Percentiles rank a stretch among this genome's conserved stretches.
Conservation (phyloP, 805 yeast genomes). For the Yarrowia keelungensis region DNA sequence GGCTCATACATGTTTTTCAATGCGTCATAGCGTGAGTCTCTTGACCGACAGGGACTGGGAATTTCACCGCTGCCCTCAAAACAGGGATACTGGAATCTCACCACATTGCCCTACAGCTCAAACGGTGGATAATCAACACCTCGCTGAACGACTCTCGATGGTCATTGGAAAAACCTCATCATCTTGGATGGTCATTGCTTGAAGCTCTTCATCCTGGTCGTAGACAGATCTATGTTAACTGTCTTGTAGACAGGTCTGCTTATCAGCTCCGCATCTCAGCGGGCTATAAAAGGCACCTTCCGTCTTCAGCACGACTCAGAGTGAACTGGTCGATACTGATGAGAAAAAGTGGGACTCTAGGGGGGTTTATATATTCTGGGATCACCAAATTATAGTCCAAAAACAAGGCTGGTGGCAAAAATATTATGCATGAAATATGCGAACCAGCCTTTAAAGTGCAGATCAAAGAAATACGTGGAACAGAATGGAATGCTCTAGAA, state of each 20-base stretch:
- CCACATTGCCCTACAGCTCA: slow-evolving; percentile 10
- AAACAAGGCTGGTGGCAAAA: slow-evolving; percentile 6
- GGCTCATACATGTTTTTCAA: neutral
- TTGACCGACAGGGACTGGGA: neutral
- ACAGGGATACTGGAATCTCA: slow-evolving; percentile 6
- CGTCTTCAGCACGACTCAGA: slow-evolving; percentile 4
- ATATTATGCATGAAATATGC: slow-evolving; percentile 6
- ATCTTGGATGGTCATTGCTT: no score
- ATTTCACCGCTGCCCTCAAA: no score
- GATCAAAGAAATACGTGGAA: neutral
- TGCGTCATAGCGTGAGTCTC: neutral
- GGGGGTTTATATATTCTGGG: slow-evolving; percentile 3
- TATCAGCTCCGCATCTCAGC: neutral
- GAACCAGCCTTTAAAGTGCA: neutral
- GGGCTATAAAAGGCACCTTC: slow-evolving; percentile 1
- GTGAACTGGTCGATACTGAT: slow-evolving; percentile 14
- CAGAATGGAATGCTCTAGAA: neutral
- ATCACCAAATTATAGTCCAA: neutral
- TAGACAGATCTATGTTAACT: no score
- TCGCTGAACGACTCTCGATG: no score
- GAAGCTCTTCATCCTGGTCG: neutral
- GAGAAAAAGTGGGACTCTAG: neutral
- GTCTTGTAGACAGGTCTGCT: neutral
- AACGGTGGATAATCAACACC: neutral
- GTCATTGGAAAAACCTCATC: no score